Evolutionary conservation across 305 asterid genomes (phyloP).

Genomic region (Withania somnifera): DNA sequence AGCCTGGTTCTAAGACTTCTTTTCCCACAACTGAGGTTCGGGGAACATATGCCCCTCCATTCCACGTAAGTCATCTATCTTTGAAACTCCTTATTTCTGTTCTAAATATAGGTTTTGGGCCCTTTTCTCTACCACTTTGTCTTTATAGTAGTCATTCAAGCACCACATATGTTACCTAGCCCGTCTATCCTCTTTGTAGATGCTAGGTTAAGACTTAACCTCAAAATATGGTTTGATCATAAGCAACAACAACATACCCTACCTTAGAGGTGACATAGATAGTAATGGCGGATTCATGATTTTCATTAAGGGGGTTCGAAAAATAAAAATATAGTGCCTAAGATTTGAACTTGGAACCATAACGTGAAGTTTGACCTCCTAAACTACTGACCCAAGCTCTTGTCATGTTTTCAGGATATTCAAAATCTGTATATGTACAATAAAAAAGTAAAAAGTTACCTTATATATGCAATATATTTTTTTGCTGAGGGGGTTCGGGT

Average conservation of each 20-base stretch:
- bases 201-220: background rate
- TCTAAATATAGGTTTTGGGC: background rate
- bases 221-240: background rate
- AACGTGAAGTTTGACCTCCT: no score
- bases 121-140: background rate
- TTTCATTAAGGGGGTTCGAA: no score
- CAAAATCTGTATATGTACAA: no score
- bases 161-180: background rate
- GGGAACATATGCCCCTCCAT: constrained; percentile 85
- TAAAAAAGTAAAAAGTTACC: no score
- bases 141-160: background rate
- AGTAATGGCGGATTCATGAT: background rate
- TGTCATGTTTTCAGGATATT: no score
- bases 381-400: no score
- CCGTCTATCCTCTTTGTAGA: background rate
- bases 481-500: no score
- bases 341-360: no score
- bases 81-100: background rate
- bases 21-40: constrained; percentile 89
- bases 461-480: no score
- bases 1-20: constrained; percentile 94
- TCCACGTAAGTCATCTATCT: constrained; percentile 55
- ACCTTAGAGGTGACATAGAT: no score
- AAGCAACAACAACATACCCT: no score
- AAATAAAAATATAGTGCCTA: no score